Percentiles rank a stretch among this genome's conserved stretches.
These are phyloP conservation scores for Eimeria zaria DNA, from an alignment of 169 alveolate genomes.

Conservation along the genomic window DNA sequence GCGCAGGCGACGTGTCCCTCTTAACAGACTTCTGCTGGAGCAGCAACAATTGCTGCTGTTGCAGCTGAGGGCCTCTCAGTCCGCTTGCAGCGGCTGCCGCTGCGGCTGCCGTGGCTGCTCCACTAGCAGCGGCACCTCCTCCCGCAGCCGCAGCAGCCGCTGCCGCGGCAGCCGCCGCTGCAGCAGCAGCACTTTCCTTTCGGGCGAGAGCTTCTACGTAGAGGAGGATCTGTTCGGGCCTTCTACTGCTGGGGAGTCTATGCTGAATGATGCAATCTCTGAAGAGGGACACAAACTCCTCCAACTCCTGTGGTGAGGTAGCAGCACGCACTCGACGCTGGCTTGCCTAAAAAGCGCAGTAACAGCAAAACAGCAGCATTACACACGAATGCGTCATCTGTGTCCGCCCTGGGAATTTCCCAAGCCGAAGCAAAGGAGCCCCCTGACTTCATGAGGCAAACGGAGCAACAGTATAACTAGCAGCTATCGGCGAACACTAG, in stretches of 20 bases:
- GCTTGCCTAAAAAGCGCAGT: conserved; percentile 14
- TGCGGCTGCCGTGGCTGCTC: conserved; percentile 21
- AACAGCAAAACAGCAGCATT: background rate
- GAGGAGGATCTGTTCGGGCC: conserved; percentile 66
- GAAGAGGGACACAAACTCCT: conserved; percentile 50
- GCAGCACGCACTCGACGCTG: conserved; percentile 71
- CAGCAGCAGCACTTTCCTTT: conserved; percentile 65
- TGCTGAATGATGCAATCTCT: conserved; percentile 72
- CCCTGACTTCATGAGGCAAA: background rate
- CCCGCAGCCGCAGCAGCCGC: conserved; percentile 59
- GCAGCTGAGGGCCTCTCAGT: conserved; percentile 21
- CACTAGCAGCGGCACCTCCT: background rate
- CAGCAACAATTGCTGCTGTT: conserved; percentile 37
- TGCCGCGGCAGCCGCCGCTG: conserved; percentile 59
- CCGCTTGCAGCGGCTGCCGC: conserved; percentile 37
- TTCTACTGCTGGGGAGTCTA: conserved; percentile 68
- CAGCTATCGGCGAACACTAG: background rate
- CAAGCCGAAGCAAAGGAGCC: background rate
- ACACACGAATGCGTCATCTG: background rate
- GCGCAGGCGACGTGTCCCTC: conserved; percentile 40
- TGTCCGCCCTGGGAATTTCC: background rate
- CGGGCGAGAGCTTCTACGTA: conserved; percentile 66
- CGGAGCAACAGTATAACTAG: background rate
- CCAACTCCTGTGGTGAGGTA: conserved; percentile 57
- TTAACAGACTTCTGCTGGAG: conserved; percentile 27